These are phyloP conservation scores for Penicilliopsis zonata DNA, from an alignment of 495 filamentous ascomycete species.

Conservation along the genomic window DNA sequence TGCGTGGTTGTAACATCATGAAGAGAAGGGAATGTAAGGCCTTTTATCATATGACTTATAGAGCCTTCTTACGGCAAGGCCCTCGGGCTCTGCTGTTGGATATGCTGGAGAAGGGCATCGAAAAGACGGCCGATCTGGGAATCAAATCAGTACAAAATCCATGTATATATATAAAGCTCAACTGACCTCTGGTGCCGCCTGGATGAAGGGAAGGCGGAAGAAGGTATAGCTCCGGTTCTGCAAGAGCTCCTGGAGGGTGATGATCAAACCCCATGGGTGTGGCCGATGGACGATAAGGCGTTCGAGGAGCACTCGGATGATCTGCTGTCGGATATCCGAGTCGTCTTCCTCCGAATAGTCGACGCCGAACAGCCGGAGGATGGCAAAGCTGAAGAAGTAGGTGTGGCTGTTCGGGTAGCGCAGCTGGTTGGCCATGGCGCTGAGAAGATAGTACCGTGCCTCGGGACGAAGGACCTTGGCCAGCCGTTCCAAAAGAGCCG, in stretches of 20 bases:
- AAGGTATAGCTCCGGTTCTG: constrained; percentile 83
- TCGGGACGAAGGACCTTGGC: constrained; percentile 63
- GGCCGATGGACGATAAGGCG: constrained; percentile 80
- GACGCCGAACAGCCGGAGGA: constrained; percentile 76
- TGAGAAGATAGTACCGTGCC: constrained; percentile 72
- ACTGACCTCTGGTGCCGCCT: constrained; percentile 70
- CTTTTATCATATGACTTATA: no score
- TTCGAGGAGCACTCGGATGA: constrained; percentile 79
- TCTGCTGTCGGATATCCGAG: constrained; percentile 75
- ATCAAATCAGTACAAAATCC: not conserved
- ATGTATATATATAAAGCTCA: not conserved
- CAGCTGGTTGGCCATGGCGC: constrained; percentile 81
- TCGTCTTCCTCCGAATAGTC: constrained; percentile 67
- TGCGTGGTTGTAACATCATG: no score
- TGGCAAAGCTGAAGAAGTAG: constrained; percentile 81
- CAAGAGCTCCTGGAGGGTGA: constrained; percentile 78
- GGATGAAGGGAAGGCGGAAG: constrained; percentile 88
- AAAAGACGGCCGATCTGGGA: constrained; percentile 36
- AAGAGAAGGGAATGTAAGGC: constrained; percentile 4
- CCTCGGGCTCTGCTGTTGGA: constrained; percentile 38
- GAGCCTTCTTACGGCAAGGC: constrained; percentile 25
- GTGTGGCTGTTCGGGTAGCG: constrained; percentile 83
- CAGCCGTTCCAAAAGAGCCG: constrained; percentile 61
- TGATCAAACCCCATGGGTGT: constrained; percentile 91
- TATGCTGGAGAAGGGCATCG: constrained; percentile 37